These are phyloP conservation scores for Trypanosoma brucei DNA, from an alignment of 208 protist species.

Conservation along the genomic window DNA sequence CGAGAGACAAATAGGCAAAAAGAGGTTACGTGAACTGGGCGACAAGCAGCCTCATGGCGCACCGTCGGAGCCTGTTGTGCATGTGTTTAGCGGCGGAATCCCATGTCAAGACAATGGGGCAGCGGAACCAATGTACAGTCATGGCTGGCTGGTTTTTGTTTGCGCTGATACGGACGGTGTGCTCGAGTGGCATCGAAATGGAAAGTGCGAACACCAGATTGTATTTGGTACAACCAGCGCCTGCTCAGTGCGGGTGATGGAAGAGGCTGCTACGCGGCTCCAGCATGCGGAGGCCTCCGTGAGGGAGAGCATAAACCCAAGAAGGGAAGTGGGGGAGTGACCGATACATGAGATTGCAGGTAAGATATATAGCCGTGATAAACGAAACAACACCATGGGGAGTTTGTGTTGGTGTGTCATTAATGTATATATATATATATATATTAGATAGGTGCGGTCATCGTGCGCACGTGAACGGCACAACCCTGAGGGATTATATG, in stretches of 20 bases:
- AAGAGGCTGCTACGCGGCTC: conserved; percentile 22
- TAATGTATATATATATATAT: no score
- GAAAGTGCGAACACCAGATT: conserved; percentile 66
- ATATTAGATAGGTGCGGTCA: no score
- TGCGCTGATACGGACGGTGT: conserved; percentile 51
- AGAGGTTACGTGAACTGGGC: conserved; percentile 4
- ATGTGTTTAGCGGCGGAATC: conserved; percentile 34
- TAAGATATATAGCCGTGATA: no score
- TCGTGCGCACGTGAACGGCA: no score
- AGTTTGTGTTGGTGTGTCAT: no score
- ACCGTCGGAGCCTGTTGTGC: conserved; percentile 36
- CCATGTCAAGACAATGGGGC: conserved; percentile 3
- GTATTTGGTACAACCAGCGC: conserved; percentile 73
- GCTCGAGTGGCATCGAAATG: conserved; percentile 57
- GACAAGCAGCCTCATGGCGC: conserved; percentile 24
- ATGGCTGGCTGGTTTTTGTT: conserved; percentile 25
- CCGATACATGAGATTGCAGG: neutral
- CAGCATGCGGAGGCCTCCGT: conserved; percentile 3
- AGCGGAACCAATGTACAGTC: neutral
- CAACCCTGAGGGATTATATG: no score
- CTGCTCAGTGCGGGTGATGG: conserved; percentile 47
- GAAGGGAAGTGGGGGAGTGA: conserved; percentile 1
- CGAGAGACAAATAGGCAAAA: conserved; percentile 9
- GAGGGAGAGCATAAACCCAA: conserved; percentile 3
- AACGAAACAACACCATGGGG: no score